These are phyloP conservation scores for Albophoma yamanashiensis DNA, from an alignment of 2,329 filamentous ascomycete genomes.

Conservation along the genomic window DNA sequence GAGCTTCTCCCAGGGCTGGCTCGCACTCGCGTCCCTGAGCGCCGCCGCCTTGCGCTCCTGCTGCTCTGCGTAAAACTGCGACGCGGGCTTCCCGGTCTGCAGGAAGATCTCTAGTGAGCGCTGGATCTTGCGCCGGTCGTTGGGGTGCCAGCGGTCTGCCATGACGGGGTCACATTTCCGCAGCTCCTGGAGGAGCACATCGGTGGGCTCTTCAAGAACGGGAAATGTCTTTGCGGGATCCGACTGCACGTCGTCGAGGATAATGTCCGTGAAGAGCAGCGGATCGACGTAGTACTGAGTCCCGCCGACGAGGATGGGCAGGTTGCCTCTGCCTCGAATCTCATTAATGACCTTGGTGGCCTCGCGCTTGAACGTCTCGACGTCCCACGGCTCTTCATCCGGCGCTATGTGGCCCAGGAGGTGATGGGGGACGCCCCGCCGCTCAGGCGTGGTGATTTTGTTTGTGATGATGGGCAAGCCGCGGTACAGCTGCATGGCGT, in stretches of 20 bases:
- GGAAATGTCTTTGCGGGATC: slow-evolving; percentile 40
- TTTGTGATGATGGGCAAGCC: slow-evolving; percentile 94
- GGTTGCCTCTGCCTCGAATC: slow-evolving; percentile 64
- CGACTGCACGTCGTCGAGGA: slow-evolving; percentile 28
- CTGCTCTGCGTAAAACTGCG: slow-evolving; percentile 80
- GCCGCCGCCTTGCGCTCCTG: slow-evolving; percentile 25
- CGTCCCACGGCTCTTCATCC: slow-evolving; percentile 71
- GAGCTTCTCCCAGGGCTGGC: slow-evolving; percentile 42
- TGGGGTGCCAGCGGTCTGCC: slow-evolving; percentile 89
- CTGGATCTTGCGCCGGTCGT: slow-evolving; percentile 80
- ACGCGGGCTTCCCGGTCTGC: slow-evolving; percentile 69
- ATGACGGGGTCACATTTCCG: slow-evolving; percentile 77
- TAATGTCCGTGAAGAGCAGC: slow-evolving; percentile 65
- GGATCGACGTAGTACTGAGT: slow-evolving; percentile 94
- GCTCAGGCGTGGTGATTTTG: slow-evolving; percentile 69
- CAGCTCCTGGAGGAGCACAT: slow-evolving; percentile 62
- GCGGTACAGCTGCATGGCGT: slow-evolving; percentile 95
- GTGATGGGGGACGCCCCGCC: slow-evolving; percentile 75
- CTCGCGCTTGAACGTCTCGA: slow-evolving; percentile 64
- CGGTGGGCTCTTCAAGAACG: slow-evolving; percentile 60
- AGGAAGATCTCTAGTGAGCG: slow-evolving; percentile 86
- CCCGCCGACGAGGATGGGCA: slow-evolving; percentile 87
- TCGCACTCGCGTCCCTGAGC: slow-evolving; percentile 10
- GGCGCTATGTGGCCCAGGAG: slow-evolving; percentile 70
- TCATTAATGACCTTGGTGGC: slow-evolving; percentile 61